phyloP scores from a whole-genome alignment of 192 early-diverging fungal species.

The Gonapodya sp. region DNA sequence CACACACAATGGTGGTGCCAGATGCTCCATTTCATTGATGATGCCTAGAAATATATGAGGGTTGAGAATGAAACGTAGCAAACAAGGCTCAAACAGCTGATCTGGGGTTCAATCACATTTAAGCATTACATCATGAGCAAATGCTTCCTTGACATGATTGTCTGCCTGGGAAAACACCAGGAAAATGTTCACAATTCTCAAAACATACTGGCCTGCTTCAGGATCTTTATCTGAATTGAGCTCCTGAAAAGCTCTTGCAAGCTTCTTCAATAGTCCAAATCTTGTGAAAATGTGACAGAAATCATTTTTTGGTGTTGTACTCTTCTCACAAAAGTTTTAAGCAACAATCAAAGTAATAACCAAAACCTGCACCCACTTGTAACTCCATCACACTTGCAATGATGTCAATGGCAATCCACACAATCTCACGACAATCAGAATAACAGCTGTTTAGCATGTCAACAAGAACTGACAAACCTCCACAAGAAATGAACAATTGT shows the following conservation, averaged over 20 bases:
- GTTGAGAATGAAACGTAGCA: not conserved
- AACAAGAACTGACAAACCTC: slow-evolving; percentile 36
- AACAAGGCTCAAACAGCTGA: slow-evolving; percentile 10
- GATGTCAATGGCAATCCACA: slow-evolving; percentile 40
- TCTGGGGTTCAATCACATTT: slow-evolving; percentile 21
- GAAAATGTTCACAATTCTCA: slow-evolving; percentile 38
- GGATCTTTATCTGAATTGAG: slow-evolving; percentile 29
- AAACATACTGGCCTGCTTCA: slow-evolving; percentile 18
- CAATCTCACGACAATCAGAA: slow-evolving; percentile 29
- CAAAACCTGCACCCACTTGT: slow-evolving; percentile 22
- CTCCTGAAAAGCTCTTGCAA: slow-evolving; percentile 27
- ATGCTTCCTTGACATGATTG: slow-evolving; percentile 36
- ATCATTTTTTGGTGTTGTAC: slow-evolving; percentile 43
- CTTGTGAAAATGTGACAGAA: slow-evolving; percentile 44
- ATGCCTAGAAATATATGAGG: not conserved
- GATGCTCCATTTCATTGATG: slow-evolving; percentile 26
- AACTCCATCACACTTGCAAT: slow-evolving; percentile 41
- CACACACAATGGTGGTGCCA: slow-evolving; percentile 26
- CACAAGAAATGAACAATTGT: slow-evolving; percentile 51
- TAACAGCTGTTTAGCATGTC: slow-evolving; percentile 39
- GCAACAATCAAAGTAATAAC: not conserved
- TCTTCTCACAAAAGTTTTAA: slow-evolving; percentile 14
- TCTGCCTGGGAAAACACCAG: slow-evolving; percentile 46
- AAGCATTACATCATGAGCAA: slow-evolving; percentile 29
- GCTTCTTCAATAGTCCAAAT: slow-evolving; percentile 34